These are phyloP conservation scores for Curvularia eragrostidis DNA, from an alignment of 2,329 filamentous ascomycete genomes.

Conservation along the genomic window DNA sequence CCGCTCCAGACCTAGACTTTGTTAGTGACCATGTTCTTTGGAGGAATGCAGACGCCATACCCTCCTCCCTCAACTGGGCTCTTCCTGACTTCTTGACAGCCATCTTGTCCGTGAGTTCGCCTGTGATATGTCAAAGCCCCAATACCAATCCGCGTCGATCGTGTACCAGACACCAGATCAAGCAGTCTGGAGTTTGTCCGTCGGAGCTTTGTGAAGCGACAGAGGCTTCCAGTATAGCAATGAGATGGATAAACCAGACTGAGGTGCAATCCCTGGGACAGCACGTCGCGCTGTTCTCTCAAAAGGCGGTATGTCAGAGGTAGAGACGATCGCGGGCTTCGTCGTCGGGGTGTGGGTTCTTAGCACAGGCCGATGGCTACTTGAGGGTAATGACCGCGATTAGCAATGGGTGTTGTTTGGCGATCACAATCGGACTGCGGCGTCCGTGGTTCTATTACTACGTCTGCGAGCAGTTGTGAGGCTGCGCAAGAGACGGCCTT, in stretches of 20 bases:
- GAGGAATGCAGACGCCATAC: conserved; percentile 39
- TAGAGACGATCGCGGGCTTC: not conserved
- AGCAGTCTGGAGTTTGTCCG: conserved; percentile 15
- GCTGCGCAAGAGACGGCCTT: conserved; percentile 6
- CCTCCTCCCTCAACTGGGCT: conserved; percentile 67
- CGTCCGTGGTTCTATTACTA: not conserved
- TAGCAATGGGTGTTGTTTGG: not conserved
- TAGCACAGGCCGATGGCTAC: not conserved
- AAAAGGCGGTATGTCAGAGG: conserved; percentile 13
- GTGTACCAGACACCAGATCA: conserved; percentile 21
- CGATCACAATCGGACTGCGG: not conserved
- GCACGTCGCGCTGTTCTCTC: not conserved
- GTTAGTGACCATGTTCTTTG: conserved; percentile 16
- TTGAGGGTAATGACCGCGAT: not conserved
- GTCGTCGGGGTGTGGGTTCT: not conserved
- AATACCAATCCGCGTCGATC: conserved; percentile 9
- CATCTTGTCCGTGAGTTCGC: conserved; percentile 53
- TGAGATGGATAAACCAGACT: not conserved
- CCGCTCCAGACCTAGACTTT: conserved; percentile 77
- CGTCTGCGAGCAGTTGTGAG: conserved; percentile 8
- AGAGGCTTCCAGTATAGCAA: not conserved
- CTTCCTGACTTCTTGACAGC: conserved; percentile 71
- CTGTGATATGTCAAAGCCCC: not conserved
- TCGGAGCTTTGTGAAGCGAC: not conserved
- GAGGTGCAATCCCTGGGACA: not conserved